These are phyloP conservation scores for Pilatotrama ljubarskyi DNA, from an alignment of 768 basidiomycete genomes.

Conservation along the genomic window DNA sequence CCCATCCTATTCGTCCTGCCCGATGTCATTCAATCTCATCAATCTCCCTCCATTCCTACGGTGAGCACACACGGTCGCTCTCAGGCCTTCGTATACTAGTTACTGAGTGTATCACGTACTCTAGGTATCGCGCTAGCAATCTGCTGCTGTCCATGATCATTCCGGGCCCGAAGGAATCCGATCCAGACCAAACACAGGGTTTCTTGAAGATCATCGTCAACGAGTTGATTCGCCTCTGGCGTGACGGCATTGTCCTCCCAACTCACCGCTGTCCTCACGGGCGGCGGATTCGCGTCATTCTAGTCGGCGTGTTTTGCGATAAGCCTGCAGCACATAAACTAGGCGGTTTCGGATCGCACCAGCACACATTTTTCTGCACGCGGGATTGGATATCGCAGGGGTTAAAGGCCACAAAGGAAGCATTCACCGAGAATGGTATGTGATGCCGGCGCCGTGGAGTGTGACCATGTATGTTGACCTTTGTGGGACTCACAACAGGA, in stretches of 20 bases:
- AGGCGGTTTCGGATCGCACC: conserved; percentile 32
- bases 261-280: conserved; percentile 21
- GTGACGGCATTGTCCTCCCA: neutral
- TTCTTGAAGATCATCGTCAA: conserved; percentile 2
- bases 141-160: conserved; percentile 9
- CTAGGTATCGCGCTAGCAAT: too few relatives aligned
- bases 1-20: conserved; percentile 37
- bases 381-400: conserved; percentile 36
- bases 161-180: conserved; percentile 15
- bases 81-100: too few relatives aligned
- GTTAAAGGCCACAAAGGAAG: conserved; percentile 28
- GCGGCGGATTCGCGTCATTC: conserved; percentile 31
- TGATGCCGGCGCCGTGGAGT: too few relatives aligned
- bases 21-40: conserved; percentile 36
- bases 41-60: conserved; percentile 33
- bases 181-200: conserved; percentile 4
- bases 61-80: too few relatives aligned
- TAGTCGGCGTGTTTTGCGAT: conserved; percentile 38
- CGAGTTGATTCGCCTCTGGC: conserved; percentile 13
- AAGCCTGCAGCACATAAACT: conserved; percentile 42
- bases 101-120: too few relatives aligned
- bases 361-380: conserved; percentile 37
- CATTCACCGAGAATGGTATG: too few relatives aligned
- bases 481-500: too few relatives aligned
- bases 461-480: too few relatives aligned